Conservation (phyloP, 2,329 filamentous ascomycete genomes). For the Mollisiaceae sp. region DNA sequence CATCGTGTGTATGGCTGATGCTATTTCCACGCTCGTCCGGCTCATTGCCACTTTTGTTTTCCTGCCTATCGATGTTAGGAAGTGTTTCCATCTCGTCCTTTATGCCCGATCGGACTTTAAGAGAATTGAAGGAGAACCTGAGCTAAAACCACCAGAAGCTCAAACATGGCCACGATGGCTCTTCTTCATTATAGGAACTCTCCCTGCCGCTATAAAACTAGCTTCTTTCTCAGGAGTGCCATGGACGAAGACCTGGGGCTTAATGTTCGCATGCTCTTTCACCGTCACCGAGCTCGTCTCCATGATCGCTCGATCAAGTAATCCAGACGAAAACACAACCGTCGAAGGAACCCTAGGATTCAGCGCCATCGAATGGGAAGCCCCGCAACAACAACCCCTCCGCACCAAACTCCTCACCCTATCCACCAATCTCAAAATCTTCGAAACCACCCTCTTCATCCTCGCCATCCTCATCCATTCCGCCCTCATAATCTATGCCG, state of each 20-base stretch:
- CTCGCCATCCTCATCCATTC: background rate
- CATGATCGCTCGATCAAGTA: background rate
- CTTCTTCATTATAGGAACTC: conserved; percentile 26
- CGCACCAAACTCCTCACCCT: background rate
- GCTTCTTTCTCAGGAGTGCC: conserved; percentile 26
- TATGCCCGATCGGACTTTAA: background rate
- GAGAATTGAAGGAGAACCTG: background rate
- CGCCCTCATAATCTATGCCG: background rate
- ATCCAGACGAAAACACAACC: background rate
- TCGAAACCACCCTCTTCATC: conserved; percentile 1
- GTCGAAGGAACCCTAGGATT: background rate
- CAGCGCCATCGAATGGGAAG: background rate
- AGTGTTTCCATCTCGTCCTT: background rate
- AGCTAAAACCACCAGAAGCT: background rate
- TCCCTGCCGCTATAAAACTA: conserved; percentile 25
- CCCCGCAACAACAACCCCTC: background rate
- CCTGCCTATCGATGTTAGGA: background rate
- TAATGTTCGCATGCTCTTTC: conserved; percentile 26
- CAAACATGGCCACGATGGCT: conserved; percentile 23
- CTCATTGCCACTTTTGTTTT: background rate
- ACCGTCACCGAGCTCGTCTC: conserved; percentile 16
- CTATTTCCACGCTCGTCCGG: conserved; percentile 18
- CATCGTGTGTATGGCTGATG: conserved; percentile 25
- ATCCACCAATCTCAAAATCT: background rate
- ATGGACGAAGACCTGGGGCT: conserved; percentile 25